Evolutionary conservation across 129 eudicot species (phyloP), one percentile per base, ranked within the genome.

Genomic region (Tagetes patula): DNA sequence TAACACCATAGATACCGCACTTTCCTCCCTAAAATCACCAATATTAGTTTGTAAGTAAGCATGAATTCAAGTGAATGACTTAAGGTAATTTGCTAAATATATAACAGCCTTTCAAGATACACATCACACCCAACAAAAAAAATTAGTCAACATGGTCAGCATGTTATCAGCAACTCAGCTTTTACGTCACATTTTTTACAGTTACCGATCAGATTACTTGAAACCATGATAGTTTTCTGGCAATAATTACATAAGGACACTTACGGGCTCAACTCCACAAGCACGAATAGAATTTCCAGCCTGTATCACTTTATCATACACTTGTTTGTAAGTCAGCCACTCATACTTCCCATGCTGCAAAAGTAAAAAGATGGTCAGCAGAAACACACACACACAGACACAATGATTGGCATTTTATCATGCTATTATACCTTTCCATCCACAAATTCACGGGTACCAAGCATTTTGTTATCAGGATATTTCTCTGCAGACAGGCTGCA

Each of bases 1-100:
- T 94, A 81, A 85, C 90, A 71, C 98, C 95, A 79, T 87, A 89
- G 65, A 93, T 93, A 74, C 96, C 98, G 77, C 98, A 93, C 50
- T 77, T 77, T 72, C 87, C 96, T 76, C 96, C 96, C 96, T 94
- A 73, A 59, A 30, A 85, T 55, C 70, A 87, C 56, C 56, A 69
- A 45, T 68, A 20, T 56, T 70, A 13, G 48, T 50, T 32, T 36
- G 61, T 80, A 38, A 55, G 70, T 50, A 52, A 70, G 68, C 54
- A 66, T 14, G n/a, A 39, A 65, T 50, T 14, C 66, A 74, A 67
- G 34, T 79, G 40, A 72, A 65, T 46, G 12, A 46, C 10, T 46
- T 46, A 8, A 46, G 50, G 50, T 2, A 47, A 47, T 1, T 47
- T 9, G 52, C 10, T 53, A 20, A 53, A 5, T 20, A 20, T 20